Base-by-base conservation (phyloP, 768 basidiomycete genomes). In the Phaeolepiota aurea region DNA sequence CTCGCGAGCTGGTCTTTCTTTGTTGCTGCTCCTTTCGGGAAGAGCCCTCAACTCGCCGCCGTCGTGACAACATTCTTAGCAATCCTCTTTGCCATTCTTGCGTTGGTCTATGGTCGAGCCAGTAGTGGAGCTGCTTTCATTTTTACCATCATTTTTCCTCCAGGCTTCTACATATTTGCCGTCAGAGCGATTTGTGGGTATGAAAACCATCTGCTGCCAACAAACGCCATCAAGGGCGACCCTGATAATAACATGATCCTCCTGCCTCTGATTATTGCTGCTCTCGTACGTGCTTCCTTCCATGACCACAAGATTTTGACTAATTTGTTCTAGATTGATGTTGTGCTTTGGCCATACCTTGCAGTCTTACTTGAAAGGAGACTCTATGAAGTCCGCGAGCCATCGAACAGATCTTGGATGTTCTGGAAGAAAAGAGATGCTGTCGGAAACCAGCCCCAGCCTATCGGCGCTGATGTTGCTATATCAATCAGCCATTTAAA, bases 1-100 rank as follows among this genome's bases (percentile, higher is more conserved):
- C 67, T 87, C 13, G 77, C 79, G 1, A 79, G 77, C 42, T 85
- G 79, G 76, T 76, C 83, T 2, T 74, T 87, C 54, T 80, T 87
- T 50, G 56, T 82, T 28, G 74, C 78, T 2, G 74, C 70, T 13
- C 82, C 80, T 1, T 86, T 86, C 45, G 78, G 79, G 3, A 80
- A 80, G 54, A 82, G 77, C 42, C 79, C 82, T 4, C 82, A 83
- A 48, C 66, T 86, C 9, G 79, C 82, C 0, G 83, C 83, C 0
- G 72, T 85, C 2, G 65, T 64, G 2, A 67, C 82, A 3, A 84
- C 82, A 0, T 77, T 87, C 53, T 56, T 82, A 23, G 66, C 74
- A 9, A 73, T 88, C 39, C 46, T 84, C 3, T 71, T 85, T 33
- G 80, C 82, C 2, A 76, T 88, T 41, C 47, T 86, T 5, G 85